phyloP scores from a whole-genome alignment of 2,329 filamentous ascomycete genomes.

The Nectriaceae sp. region DNA sequence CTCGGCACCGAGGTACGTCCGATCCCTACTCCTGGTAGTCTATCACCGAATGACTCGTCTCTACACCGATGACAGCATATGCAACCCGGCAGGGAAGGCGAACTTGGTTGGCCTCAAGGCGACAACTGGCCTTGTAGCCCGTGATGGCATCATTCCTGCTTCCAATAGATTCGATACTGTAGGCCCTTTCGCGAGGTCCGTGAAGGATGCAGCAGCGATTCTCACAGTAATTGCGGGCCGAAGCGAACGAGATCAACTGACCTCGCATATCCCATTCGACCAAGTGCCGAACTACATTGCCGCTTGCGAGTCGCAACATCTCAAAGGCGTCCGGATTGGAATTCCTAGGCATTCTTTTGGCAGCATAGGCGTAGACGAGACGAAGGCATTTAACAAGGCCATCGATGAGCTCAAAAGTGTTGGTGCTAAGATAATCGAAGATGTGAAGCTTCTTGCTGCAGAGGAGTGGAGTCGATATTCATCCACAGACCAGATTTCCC shows the following conservation, averaged over 20 bases:
- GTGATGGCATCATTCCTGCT: conserved; percentile 66
- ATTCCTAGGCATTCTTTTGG: no score
- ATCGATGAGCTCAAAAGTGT: no score
- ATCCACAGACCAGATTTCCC: background rate
- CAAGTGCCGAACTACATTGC: no score
- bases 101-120: conserved; percentile 71
- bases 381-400: no score
- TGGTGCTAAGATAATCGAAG: no score
- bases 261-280: no score
- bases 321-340: background rate
- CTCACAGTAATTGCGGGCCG: background rate
- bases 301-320: background rate
- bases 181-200: conserved; percentile 57
- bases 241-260: no score
- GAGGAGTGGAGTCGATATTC: no score
- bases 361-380: no score
- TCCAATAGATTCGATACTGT: conserved; percentile 65
- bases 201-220: background rate
- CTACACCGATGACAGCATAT: conserved; percentile 58
- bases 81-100: conserved; percentile 54
- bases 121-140: conserved; percentile 65
- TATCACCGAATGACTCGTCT: background rate
- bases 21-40: no score
- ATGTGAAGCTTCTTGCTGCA: no score
- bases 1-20: conserved; percentile 56